These are phyloP conservation scores for Bruguiera sexangula DNA, from an alignment of 345 rosid species.

Conservation along the genomic window DNA sequence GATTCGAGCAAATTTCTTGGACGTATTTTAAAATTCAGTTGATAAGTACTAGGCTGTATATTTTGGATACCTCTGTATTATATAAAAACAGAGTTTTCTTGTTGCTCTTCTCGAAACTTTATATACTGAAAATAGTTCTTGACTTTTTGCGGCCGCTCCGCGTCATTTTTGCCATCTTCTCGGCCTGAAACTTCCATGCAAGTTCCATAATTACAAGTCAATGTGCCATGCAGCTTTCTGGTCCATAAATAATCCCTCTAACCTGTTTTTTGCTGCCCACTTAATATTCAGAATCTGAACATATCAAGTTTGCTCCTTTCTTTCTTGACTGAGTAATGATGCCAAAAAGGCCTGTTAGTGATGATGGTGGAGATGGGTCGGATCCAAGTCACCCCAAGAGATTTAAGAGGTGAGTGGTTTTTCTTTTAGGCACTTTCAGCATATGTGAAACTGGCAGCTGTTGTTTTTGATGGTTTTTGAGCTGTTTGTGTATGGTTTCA, in stretches of 20 bases:
- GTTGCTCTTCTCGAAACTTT: background rate
- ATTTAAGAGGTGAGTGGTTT: conserved; percentile 26
- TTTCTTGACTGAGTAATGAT: conserved; percentile 17
- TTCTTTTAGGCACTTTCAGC: conserved; percentile 8
- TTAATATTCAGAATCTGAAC: background rate
- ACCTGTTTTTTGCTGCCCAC: background rate
- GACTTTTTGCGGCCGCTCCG: conserved; percentile 16
- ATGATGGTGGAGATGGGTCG: conserved; percentile 27
- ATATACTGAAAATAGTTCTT: background rate
- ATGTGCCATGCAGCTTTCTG: background rate
- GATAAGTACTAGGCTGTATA: background rate
- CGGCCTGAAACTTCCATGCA: conserved; percentile 15
- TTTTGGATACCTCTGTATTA: background rate
- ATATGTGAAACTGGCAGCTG: background rate
- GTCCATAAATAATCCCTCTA: background rate
- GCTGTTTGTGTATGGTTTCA: background rate
- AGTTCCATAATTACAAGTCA: conserved; percentile 5
- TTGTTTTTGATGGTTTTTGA: conserved; percentile 3
- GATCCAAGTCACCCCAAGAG: conserved; percentile 24
- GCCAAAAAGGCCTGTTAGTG: conserved; percentile 33
- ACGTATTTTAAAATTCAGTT: background rate
- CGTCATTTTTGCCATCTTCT: background rate
- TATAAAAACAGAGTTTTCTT: background rate
- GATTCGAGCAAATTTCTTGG: background rate
- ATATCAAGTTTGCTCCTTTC: background rate